These are phyloP conservation scores for Zea luxurians DNA, from an alignment of 176 grass and related monocot species.

Conservation along the genomic window DNA sequence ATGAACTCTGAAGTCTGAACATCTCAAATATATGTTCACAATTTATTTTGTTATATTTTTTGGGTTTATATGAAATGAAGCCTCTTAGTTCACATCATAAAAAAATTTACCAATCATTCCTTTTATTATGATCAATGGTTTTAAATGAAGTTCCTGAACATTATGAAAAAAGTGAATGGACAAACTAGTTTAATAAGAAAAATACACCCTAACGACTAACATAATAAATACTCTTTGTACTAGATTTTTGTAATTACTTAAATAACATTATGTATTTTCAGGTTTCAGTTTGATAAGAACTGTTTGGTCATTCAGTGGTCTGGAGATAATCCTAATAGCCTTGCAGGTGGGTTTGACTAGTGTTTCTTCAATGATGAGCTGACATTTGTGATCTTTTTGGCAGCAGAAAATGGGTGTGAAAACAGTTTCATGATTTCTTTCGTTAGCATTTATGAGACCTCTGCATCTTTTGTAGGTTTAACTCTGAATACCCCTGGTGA, in stretches of 20 bases:
- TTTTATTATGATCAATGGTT: background rate
- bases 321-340: slow-evolving; percentile 95
- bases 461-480: slow-evolving; percentile 62
- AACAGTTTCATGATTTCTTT: slow-evolving; percentile 7
- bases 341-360: slow-evolving; percentile 70
- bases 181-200: background rate
- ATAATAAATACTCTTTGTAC: background rate
- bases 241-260: background rate
- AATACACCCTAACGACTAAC: background rate
- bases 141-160: background rate
- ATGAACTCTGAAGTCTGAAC: background rate
- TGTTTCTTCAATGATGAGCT: slow-evolving; percentile 4
- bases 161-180: background rate
- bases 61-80: background rate
- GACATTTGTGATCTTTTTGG: slow-evolving; percentile 30
- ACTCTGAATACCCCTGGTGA: slow-evolving; percentile 87
- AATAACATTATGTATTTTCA: slow-evolving; percentile 40
- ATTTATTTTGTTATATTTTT: background rate
- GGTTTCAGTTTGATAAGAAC: slow-evolving; percentile 75
- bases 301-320: slow-evolving; percentile 93
- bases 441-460: slow-evolving; percentile 7
- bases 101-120: background rate
- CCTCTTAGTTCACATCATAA: background rate
- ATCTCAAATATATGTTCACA: background rate
- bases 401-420: background rate